Conservation (phyloP, 257 asterid genomes). For the Forsythia suspensa region DNA sequence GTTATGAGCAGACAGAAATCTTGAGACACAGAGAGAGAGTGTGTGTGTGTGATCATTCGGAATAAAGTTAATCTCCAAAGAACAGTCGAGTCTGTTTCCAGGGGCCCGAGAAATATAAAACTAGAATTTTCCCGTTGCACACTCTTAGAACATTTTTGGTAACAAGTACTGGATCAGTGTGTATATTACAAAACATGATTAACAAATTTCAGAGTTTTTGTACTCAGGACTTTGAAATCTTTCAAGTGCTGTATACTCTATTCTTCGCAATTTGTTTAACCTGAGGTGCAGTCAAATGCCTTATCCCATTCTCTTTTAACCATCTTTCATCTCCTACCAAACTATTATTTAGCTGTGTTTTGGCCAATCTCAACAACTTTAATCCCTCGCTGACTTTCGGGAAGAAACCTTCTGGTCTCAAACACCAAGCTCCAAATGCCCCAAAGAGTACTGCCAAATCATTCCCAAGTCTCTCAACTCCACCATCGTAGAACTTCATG, state of each 20-base stretch:
- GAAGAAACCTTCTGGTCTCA: slow-evolving; percentile 96
- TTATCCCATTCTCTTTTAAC: slow-evolving; percentile 74
- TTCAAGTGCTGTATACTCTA: slow-evolving; percentile 54
- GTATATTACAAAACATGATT: no score
- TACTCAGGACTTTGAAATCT: slow-evolving; percentile 8
- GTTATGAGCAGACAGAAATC: no score
- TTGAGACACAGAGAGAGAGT: neutral
- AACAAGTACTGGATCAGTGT: no score
- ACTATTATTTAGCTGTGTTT: slow-evolving; percentile 42
- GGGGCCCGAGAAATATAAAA: neutral
- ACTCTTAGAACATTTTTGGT: no score
- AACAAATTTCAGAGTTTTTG: neutral
- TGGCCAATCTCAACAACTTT: slow-evolving; percentile 67
- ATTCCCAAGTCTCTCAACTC: slow-evolving; percentile 70
- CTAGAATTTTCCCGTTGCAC: neutral
- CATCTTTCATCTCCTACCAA: slow-evolving; percentile 67
- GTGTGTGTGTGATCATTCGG: neutral
- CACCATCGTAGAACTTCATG: slow-evolving; percentile 62
- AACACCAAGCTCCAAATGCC: slow-evolving; percentile 69
- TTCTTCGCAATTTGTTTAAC: slow-evolving; percentile 67
- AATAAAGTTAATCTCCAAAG: neutral
- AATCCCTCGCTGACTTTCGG: slow-evolving; percentile 71
- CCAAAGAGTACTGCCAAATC: slow-evolving; percentile 68
- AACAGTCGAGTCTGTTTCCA: no score
- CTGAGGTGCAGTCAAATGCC: slow-evolving; percentile 56